phyloP scores from a whole-genome alignment of 495 filamentous ascomycete genomes.

The Neohortaea acidophila region DNA sequence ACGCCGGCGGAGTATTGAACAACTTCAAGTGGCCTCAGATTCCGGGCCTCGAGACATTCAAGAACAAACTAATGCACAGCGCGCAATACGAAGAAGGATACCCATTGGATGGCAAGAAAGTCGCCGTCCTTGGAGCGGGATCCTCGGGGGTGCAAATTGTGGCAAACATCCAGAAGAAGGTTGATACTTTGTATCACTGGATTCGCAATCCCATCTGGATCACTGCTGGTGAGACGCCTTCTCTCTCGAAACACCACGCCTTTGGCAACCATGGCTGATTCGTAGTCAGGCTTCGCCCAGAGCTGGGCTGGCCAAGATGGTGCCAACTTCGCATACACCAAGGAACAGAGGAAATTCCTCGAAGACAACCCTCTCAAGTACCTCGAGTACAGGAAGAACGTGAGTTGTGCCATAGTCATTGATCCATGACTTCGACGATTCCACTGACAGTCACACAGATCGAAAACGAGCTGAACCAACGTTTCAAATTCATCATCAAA shows the following conservation, averaged over 20 bases:
- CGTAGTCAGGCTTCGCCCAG: slow-evolving; percentile 28
- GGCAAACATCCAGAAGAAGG: slow-evolving; percentile 21
- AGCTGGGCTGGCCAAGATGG: slow-evolving; percentile 26
- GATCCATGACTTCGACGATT: background rate
- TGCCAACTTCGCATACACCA: slow-evolving; percentile 26
- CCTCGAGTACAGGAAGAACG: slow-evolving; percentile 27
- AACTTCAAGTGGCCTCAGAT: slow-evolving; percentile 28
- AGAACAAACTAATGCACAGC: slow-evolving; percentile 29
- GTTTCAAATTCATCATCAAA: slow-evolving; percentile 32
- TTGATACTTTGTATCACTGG: slow-evolving; percentile 25
- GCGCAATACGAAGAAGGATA: slow-evolving; percentile 27
- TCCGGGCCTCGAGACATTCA: slow-evolving; percentile 22
- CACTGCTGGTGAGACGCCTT: too few species aligned
- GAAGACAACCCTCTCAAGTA: slow-evolving; percentile 25
- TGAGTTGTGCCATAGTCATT: too few species aligned
- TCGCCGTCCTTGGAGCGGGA: slow-evolving; percentile 27
- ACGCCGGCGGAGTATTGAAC: slow-evolving; percentile 28
- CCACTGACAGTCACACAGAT: slow-evolving; percentile 17
- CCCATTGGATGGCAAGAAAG: slow-evolving; percentile 24
- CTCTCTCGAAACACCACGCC: too few species aligned
- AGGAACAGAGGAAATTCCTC: slow-evolving; percentile 23
- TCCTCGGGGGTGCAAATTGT: slow-evolving; percentile 28
- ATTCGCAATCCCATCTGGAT: slow-evolving; percentile 28
- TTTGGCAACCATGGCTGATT: too few species aligned
- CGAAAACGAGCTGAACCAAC: slow-evolving; percentile 31